Base-by-base conservation (phyloP, 2,329 filamentous ascomycete genomes). In the Nannizziopsis arthrosporioides region DNA sequence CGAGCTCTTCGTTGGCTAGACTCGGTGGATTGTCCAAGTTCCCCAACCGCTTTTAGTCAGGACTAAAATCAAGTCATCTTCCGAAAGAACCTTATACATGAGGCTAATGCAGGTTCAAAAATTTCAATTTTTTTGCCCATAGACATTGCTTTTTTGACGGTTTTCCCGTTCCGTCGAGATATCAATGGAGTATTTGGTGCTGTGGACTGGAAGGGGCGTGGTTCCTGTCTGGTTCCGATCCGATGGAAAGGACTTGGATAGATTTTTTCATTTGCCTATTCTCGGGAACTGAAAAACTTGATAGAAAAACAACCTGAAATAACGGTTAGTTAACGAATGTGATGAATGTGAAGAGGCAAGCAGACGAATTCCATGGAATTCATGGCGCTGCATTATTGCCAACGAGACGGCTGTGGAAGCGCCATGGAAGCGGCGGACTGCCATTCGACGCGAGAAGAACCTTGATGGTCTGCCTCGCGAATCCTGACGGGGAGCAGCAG, bases 61-160 rank as follows among this genome's bases (percentile, higher is more conserved):
- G 31, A 46, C 32, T 40, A 12, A 46, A 40, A 46, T 15, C 22
- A 39, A 17, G 45, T 36, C 17, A 8, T n/a, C 5, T 42, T 47
- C 30, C 37, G 37, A 35, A 5, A 30, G 37, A 42, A 22, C 27
- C 12, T n/a, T 42, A 18, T 47, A 37, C 18, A 12, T n/a, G 27
- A 19, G 45, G 45, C 45, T 47, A 47, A 47, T 47, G 44, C 44
- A 47, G 44, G 45, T 47, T 37, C 45, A 46, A 15, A n/a, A 27
- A n/a, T 42, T n/a, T 30, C 12, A 27, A 17, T n/a, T 31, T 30
- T 42, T 42, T 17, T 42, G 9, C n/a, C n/a, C n/a, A 2, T 15
- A 14, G n/a, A 40, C 15, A 18, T 19, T 40, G 37, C 22, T 14
- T 31, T 38, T 22, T 38, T 32, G 18, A 14, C 35, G 35, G 35